These are phyloP conservation scores for Isabelozyma heimii DNA, from an alignment of 805 yeast species.

Conservation along the genomic window DNA sequence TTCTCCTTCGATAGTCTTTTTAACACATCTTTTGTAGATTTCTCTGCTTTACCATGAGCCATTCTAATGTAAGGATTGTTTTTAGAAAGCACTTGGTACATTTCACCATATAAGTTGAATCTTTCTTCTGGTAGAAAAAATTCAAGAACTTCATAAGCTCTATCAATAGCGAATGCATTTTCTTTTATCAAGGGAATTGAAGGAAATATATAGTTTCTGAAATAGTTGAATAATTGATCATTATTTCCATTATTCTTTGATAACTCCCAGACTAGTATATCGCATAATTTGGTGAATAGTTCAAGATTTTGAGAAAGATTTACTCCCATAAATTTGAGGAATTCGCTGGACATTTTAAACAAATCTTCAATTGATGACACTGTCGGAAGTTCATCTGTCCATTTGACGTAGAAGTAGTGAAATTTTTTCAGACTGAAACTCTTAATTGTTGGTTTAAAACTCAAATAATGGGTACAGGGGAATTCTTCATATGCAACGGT, in stretches of 20 bases:
- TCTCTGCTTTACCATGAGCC: constrained; percentile 66
- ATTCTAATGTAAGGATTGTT: constrained; percentile 54
- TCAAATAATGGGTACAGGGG: constrained; percentile 14
- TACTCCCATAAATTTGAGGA: constrained; percentile 55
- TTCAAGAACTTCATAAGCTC: constrained; percentile 54
- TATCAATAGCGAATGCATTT: constrained; percentile 59
- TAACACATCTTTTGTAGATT: constrained; percentile 71
- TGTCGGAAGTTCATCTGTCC: constrained; percentile 44
- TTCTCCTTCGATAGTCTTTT: constrained; percentile 83
- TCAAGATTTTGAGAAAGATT: constrained; percentile 46
- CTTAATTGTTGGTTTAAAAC: constrained; percentile 29
- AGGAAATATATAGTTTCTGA: constrained; percentile 67
- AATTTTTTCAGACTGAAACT: constrained; percentile 21
- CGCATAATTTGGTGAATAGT: constrained; percentile 57
- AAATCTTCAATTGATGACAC: constrained; percentile 43
- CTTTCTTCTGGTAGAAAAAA: constrained; percentile 60
- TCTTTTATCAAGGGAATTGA: constrained; percentile 51
- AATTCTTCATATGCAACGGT: constrained; percentile 25
- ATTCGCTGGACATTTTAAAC: constrained; percentile 43
- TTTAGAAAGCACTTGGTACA: constrained; percentile 56
- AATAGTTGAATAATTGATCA: constrained; percentile 53
- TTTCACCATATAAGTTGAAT: constrained; percentile 78
- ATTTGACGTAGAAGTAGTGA: constrained; percentile 45
- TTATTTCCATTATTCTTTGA: constrained; percentile 10
- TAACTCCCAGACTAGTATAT: constrained; percentile 50